These are phyloP conservation scores for Bertia moriformis DNA, from an alignment of 2,329 filamentous ascomycete genomes.

Conservation along the genomic window DNA sequence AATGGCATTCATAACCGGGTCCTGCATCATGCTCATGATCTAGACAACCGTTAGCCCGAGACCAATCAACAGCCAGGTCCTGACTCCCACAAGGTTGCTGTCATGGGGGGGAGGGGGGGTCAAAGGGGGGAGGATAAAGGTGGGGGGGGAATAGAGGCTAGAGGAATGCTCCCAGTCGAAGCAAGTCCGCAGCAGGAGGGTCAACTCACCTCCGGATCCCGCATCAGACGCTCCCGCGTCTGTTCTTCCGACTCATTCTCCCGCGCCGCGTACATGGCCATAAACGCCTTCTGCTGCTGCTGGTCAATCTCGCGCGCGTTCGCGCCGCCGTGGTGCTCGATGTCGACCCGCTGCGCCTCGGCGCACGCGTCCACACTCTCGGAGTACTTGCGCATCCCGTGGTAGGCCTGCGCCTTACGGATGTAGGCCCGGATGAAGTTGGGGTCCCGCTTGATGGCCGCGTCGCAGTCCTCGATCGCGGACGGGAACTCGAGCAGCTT, in stretches of 20 bases:
- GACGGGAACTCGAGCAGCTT: slow-evolving; percentile 93
- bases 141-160: slow-evolving; percentile 1
- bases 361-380: slow-evolving; percentile 81
- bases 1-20: slow-evolving; percentile 95
- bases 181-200: neutral
- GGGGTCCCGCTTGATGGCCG: slow-evolving; percentile 78
- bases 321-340: slow-evolving; percentile 50
- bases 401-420: slow-evolving; percentile 87
- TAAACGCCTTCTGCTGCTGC: slow-evolving; percentile 82
- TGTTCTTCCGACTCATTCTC: slow-evolving; percentile 95
- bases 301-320: slow-evolving; percentile 84
- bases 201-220: slow-evolving; percentile 68
- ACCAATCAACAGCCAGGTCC: slow-evolving; percentile 14
- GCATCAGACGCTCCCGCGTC: slow-evolving; percentile 78
- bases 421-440: slow-evolving; percentile 93
- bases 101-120: too few species aligned
- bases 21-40: slow-evolving; percentile 84
- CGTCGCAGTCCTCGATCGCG: slow-evolving; percentile 82
- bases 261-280: slow-evolving; percentile 76
- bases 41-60: slow-evolving; percentile 15
- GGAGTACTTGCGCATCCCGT: slow-evolving; percentile 96
- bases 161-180: neutral
- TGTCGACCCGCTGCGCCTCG: slow-evolving; percentile 66
- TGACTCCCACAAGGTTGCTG: neutral
- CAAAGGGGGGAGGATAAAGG: slow-evolving; percentile 1